Conservation (phyloP, 345 rosid genomes). For the Salix arbutifolia region DNA sequence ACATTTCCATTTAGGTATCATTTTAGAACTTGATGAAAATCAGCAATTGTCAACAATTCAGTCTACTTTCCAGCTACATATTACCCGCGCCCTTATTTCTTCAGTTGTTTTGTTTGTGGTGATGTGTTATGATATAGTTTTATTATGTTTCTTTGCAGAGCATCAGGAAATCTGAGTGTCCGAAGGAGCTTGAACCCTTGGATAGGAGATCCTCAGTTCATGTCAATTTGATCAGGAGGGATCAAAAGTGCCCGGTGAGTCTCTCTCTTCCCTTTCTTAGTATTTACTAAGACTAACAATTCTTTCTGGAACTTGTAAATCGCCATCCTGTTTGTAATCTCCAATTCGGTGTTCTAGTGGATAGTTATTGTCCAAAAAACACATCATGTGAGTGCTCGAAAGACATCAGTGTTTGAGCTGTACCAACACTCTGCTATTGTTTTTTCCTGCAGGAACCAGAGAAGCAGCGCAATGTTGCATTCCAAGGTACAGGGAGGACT, state of each 20-base stretch:
- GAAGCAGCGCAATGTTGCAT: conserved; percentile 50
- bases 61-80: too few relatives aligned
- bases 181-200: conserved; percentile 89
- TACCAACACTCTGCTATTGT: neutral
- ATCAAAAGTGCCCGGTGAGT: conserved; percentile 70
- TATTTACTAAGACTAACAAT: neutral
- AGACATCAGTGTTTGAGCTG: neutral
- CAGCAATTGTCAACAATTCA: too few relatives aligned
- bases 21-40: too few relatives aligned
- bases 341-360: neutral
- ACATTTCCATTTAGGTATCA: too few relatives aligned
- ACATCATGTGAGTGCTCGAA: neutral
- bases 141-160: conserved; percentile 43
- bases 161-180: conserved; percentile 91
- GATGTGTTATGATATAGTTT: neutral
- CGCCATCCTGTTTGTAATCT: neutral
- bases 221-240: conserved; percentile 81
- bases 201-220: conserved; percentile 76
- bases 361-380: neutral
- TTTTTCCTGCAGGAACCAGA: conserved; percentile 59
- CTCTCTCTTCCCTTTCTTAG: neutral
- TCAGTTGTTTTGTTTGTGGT: neutral
- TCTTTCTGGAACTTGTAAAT: neutral
- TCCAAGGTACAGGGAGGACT: conserved; percentile 92
- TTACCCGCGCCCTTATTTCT: too few relatives aligned